Conservation (phyloP, 2,329 filamentous ascomycete genomes). For the Herpomyces periplanetae region DNA sequence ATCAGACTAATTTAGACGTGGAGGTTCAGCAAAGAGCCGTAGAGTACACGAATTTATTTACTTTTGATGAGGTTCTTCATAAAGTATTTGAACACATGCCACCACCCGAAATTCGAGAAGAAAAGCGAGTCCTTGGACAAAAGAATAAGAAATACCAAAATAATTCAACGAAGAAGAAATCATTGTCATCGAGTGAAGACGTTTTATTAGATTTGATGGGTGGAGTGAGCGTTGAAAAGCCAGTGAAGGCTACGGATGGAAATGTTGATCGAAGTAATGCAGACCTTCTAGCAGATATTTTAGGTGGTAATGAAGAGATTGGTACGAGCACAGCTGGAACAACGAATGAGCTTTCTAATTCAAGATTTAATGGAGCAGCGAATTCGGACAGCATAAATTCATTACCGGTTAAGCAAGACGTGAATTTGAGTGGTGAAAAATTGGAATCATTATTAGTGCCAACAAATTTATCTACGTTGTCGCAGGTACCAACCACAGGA, state of each 20-base stretch:
- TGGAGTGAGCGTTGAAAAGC: conserved; percentile 21
- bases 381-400: no score
- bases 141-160: no score
- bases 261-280: conserved; percentile 27
- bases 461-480: conserved; percentile 9
- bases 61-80: conserved; percentile 42
- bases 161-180: conserved; percentile 15
- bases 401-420: no score
- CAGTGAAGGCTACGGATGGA: conserved; percentile 15
- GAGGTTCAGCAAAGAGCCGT: conserved; percentile 87
- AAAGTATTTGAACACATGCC: conserved; percentile 96
- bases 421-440: no score
- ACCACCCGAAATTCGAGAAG: conserved; percentile 75
- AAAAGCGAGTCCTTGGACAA: conserved; percentile 57
- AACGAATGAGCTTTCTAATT: no score
- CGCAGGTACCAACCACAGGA: conserved; percentile 7
- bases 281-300: conserved; percentile 61
- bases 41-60: conserved; percentile 81
- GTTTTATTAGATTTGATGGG: conserved; percentile 75
- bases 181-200: conserved; percentile 62
- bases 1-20: conserved; percentile 59
- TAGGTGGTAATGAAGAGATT: conserved; percentile 25
- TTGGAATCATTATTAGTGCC: no score
- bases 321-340: no score
- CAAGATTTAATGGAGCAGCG: no score